phyloP scores from a whole-genome alignment of 2,329 filamentous ascomycete genomes.

The Ramularia endophylla region DNA sequence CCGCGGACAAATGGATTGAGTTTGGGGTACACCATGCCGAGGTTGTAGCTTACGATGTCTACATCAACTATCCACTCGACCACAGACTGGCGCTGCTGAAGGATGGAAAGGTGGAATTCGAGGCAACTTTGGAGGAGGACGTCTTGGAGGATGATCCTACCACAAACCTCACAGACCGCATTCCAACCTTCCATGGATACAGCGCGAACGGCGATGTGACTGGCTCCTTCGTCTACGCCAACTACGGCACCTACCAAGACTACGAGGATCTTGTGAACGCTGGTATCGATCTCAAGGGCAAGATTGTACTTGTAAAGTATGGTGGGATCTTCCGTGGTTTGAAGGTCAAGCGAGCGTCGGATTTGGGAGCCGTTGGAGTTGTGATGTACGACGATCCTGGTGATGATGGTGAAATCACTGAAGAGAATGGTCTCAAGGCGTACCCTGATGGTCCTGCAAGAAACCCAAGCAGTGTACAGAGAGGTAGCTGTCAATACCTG shows the following conservation, averaged over 20 bases:
- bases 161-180: constrained; percentile 61
- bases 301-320: constrained; percentile 83
- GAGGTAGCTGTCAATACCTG: constrained; percentile 68
- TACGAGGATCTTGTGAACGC: constrained; percentile 74
- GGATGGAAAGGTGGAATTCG: constrained; percentile 30
- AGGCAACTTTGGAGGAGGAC: constrained; percentile 75
- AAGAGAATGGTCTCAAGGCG: constrained; percentile 68
- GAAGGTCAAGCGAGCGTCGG: constrained; percentile 88
- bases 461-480: constrained; percentile 81
- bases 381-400: constrained; percentile 85
- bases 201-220: constrained; percentile 90
- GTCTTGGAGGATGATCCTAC: constrained; percentile 78
- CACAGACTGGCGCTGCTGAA: constrained; percentile 43
- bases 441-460: constrained; percentile 86
- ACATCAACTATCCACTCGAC: constrained; percentile 46
- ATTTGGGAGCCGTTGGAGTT: constrained; percentile 80
- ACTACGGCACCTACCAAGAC: constrained; percentile 82
- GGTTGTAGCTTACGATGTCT: constrained; percentile 47
- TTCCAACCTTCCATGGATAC: constrained; percentile 93
- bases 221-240: constrained; percentile 78
- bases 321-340: constrained; percentile 81
- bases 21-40: constrained; percentile 41
- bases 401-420: constrained; percentile 76
- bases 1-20: constrained; percentile 43
- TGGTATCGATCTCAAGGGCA: constrained; percentile 70